Evolutionary conservation across 305 asterid species (phyloP), one percentile per base, ranked within the genome.

Genomic region (Solanum hybrid): DNA sequence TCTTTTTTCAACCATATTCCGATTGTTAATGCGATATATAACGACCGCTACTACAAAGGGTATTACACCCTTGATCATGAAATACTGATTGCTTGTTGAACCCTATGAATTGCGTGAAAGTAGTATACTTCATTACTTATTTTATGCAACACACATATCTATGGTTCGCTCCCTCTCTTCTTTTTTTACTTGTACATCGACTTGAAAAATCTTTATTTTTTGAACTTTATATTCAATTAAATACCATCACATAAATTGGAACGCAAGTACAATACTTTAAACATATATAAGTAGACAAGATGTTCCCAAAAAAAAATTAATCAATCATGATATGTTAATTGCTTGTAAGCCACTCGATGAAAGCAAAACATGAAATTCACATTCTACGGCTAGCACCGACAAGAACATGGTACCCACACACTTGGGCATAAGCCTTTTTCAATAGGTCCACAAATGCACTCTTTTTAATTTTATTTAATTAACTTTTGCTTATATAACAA

Each of bases 371-470:
- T 42, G 87, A 82, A 57, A 84, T 46, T 46, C 87, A 46, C 87
- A 51, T 46, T 51, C 69, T 28, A 42, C 36, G 34, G 61, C 87
- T 42, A 82, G 74, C 87, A 84, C 87, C 87, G 87, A 84, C 75
- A 46, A 18, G 87, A 46, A 29, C 40, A 46, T 84, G 87, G 87
- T 31, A 29, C 87, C 87, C 87, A 46, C 87, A 46, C 74, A 84
- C 74, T 46, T 46, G 31, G 74, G n/a, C 73, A 51, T 20, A 29
- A 46, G 11, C 22, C 74, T 51, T 51, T 51, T 46, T 31, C 87
- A 84, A 35, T 51, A 84, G 87, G 87, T 84, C 87, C 87, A 84
- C 75, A 46, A 29, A 83, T 46, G 3, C 26, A 64, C 75, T 29
- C 75, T 37, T 29, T 46, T 29, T 20, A 31, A 31, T 46, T 84